phyloP scores from a whole-genome alignment of 1,139 yeast genomes.

The Groenewaldozyma sp. region DNA sequence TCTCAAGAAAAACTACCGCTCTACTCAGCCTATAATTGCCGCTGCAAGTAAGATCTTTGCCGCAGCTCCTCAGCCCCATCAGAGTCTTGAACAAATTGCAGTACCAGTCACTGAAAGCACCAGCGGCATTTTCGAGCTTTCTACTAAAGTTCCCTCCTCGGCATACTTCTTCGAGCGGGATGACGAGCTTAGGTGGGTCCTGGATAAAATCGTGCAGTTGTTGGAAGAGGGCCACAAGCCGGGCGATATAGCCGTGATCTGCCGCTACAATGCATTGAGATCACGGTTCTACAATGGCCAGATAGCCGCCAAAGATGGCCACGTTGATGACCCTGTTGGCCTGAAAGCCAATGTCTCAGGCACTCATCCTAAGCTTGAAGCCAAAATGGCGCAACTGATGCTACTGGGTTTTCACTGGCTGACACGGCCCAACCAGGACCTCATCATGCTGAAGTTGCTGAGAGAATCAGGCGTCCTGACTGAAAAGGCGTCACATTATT shows the following conservation, averaged over 20 bases:
- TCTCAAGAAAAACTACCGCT: conserved; percentile 67
- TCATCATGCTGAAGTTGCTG: neutral
- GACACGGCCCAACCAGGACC: neutral
- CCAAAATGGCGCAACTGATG: neutral
- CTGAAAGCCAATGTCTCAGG: neutral
- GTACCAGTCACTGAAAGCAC: neutral
- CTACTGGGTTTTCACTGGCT: neutral
- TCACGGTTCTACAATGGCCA: neutral
- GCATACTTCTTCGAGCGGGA: conserved; percentile 5
- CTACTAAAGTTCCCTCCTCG: conserved; percentile 7
- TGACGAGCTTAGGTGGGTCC: conserved; percentile 15
- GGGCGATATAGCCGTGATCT: conserved; percentile 15
- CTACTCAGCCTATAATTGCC: conserved; percentile 56
- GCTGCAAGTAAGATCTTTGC: conserved; percentile 60
- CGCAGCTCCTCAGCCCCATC: conserved; percentile 35
- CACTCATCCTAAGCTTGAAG: neutral
- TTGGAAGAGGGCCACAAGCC: conserved; percentile 2
- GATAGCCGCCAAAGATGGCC: neutral
- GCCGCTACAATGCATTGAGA: conserved; percentile 11
- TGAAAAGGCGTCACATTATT: neutral
- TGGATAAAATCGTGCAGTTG: conserved; percentile 9
- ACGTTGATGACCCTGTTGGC: neutral
- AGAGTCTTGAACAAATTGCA: conserved; percentile 1
- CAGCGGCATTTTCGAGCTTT: neutral
- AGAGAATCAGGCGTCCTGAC: neutral